Percentiles rank a stretch among this genome's conserved stretches.
Conservation (phyloP, 805 yeast species). For the Wickerhamomyces kurtzmanii region DNA sequence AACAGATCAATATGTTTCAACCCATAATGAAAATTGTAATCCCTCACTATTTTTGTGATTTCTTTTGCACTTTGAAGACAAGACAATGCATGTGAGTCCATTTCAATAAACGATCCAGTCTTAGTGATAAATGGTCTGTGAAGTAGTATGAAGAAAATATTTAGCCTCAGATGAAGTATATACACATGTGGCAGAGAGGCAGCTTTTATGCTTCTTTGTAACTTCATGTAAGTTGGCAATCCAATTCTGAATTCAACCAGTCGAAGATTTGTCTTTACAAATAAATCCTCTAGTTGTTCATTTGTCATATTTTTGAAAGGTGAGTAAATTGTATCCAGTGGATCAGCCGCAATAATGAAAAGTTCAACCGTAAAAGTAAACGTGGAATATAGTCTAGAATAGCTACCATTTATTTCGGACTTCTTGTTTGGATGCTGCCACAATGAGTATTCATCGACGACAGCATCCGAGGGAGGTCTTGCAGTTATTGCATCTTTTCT, state of each 20-base stretch:
- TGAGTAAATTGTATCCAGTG: slow-evolving; percentile 6
- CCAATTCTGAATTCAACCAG: slow-evolving; percentile 6
- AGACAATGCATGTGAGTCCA: slow-evolving; percentile 1
- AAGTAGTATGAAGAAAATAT: slow-evolving; percentile 3
- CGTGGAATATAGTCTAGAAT: slow-evolving; percentile 5
- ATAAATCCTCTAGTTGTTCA: slow-evolving; percentile 3
- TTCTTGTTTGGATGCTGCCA: slow-evolving; percentile 4
- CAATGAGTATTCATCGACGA: slow-evolving; percentile 3
- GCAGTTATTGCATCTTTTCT: slow-evolving; percentile 6
- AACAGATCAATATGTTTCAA: slow-evolving; percentile 5
- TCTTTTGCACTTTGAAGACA: slow-evolving; percentile 5
- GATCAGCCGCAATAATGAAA: slow-evolving; percentile 4
- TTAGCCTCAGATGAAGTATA: slow-evolving; percentile 5
- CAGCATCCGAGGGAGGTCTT: slow-evolving; percentile 4
- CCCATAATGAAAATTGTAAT: slow-evolving; percentile 4
- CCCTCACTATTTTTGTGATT: slow-evolving; percentile 4
- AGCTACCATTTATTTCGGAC: slow-evolving; percentile 1
- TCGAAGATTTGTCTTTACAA: slow-evolving; percentile 4
- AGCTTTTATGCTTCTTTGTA: slow-evolving; percentile 1
- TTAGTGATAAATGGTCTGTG: slow-evolving; percentile 3
- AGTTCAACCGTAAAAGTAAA: slow-evolving; percentile 5
- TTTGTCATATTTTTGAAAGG: slow-evolving; percentile 4
- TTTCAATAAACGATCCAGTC: slow-evolving; percentile 1
- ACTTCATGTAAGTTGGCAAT: slow-evolving; percentile 7
- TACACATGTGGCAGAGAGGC: slow-evolving; percentile 7